phyloP scores from a whole-genome alignment of 2,329 filamentous ascomycete genomes.

The Chaetomiaceae sp. region DNA sequence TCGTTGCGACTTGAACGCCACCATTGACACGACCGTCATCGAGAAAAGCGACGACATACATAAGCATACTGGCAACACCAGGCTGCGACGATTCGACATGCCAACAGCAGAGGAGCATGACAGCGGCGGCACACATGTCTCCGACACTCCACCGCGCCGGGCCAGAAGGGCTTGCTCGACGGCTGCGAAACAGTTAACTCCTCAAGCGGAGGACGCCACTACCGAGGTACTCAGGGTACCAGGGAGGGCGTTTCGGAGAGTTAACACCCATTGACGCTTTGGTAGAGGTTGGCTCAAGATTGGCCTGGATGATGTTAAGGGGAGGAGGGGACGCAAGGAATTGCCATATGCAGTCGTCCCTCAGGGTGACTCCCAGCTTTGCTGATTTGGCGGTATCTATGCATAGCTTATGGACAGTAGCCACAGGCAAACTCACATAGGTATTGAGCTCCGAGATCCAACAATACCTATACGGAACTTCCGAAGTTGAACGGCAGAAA shows the following conservation, averaged over 20 bases:
- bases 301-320: no score
- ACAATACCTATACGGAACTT: not conserved
- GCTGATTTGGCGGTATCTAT: not conserved
- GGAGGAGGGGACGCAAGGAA: not conserved
- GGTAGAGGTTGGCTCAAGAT: not conserved
- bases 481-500: not conserved
- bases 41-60: not conserved
- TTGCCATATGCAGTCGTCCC: not conserved
- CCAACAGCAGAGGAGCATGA: not conserved
- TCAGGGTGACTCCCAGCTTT: not conserved
- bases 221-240: not conserved
- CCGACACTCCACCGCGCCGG: not conserved
- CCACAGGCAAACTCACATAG: not conserved
- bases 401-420: not conserved
- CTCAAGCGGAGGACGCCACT: not conserved
- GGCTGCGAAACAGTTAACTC: not conserved
- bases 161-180: not conserved
- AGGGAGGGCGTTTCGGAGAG: conserved; percentile 1
- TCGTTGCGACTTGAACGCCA: not conserved
- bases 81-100: not conserved
- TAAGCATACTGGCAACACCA: not conserved
- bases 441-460: not conserved
- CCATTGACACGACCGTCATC: not conserved
- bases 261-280: conserved; percentile 1
- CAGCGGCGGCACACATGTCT: not conserved